Conservation (phyloP, 1,284 basidiomycete species). For the Fomes fomentarius region DNA sequence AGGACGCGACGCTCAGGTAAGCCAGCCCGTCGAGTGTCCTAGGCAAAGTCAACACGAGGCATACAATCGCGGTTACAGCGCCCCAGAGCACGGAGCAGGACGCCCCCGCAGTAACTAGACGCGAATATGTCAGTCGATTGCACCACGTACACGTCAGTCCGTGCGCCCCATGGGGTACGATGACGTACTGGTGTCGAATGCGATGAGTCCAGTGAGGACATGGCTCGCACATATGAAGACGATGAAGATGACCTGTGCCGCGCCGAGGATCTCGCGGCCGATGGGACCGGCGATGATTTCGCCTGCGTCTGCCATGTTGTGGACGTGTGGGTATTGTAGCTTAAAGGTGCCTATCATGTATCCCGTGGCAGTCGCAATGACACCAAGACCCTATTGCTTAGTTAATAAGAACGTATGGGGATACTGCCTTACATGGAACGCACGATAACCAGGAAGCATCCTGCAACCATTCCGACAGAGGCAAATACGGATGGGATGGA, state of each 20-base stretch:
- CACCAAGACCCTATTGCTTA: constrained; percentile 27
- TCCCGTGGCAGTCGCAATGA: constrained; percentile 32
- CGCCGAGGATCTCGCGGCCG: constrained; percentile 49
- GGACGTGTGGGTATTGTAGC: constrained; percentile 36
- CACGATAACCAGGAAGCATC: constrained; percentile 34
- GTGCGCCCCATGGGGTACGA: not conserved
- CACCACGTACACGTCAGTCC: not conserved
- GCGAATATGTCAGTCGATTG: not conserved
- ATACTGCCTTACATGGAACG: not conserved
- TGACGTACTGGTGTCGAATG: constrained; percentile 37
- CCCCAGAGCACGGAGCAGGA: constrained; percentile 38
- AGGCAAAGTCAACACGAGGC: constrained; percentile 34
- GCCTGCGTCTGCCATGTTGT: constrained; percentile 50
- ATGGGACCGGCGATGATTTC: constrained; percentile 53
- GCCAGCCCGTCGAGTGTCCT: constrained; percentile 35
- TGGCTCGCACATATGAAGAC: constrained; percentile 41
- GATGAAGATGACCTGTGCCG: constrained; percentile 55
- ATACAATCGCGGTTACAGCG: constrained; percentile 32
- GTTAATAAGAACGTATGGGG: not conserved
- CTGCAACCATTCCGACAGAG: constrained; percentile 34
- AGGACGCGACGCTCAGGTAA: constrained; percentile 36
- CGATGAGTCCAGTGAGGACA: constrained; percentile 37
- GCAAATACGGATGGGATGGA: constrained; percentile 36
- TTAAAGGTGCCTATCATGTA: constrained; percentile 36
- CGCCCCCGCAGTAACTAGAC: constrained; percentile 32